Evolutionary conservation across 2,329 filamentous ascomycete species (phyloP).

Genomic region (Neoascochyta sp.): DNA sequence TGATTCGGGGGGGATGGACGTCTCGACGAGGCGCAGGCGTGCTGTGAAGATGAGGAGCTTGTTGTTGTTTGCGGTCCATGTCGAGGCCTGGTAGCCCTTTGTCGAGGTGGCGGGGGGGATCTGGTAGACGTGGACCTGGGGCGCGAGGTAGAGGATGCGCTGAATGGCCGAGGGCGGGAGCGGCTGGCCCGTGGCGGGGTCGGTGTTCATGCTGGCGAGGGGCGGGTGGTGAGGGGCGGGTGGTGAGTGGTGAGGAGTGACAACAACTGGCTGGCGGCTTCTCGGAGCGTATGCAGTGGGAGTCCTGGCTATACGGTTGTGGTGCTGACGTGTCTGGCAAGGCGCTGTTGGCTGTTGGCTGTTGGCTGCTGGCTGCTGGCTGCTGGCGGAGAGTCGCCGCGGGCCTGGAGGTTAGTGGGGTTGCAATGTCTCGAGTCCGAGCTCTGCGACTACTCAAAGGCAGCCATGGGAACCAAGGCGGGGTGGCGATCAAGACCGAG

Average conservation of each 20-base stretch:
- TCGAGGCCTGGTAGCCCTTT: conserved; percentile 72
- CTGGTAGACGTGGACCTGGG: conserved; percentile 77
- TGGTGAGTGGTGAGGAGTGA: too few relatives aligned
- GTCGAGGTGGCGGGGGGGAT: conserved; percentile 76
- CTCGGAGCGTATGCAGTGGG: too few relatives aligned
- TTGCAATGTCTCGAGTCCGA: too few relatives aligned
- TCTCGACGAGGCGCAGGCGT: conserved; percentile 74
- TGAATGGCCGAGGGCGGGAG: conserved; percentile 76
- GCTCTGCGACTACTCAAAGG: too few relatives aligned
- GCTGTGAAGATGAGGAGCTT: conserved; percentile 79
- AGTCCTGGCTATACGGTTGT: too few relatives aligned
- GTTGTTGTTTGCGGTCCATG: conserved; percentile 68
- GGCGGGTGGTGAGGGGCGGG: too few relatives aligned
- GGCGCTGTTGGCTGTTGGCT: neutral
- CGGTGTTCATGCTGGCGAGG: conserved; percentile 55
- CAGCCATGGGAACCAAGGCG: conserved; percentile 11
- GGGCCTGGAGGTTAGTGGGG: too few relatives aligned
- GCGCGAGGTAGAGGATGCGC: conserved; percentile 73
- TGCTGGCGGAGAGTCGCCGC: conserved; percentile 5
- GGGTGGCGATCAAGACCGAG: conserved; percentile 15
- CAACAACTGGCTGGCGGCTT: too few relatives aligned
- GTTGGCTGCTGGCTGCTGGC: conserved; percentile 2
- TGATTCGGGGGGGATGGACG: conserved; percentile 50
- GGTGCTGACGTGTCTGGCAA: neutral
- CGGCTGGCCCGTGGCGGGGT: conserved; percentile 66